phyloP scores from a whole-genome alignment of 306 rosid genomes.

The Castanea sativa region DNA sequence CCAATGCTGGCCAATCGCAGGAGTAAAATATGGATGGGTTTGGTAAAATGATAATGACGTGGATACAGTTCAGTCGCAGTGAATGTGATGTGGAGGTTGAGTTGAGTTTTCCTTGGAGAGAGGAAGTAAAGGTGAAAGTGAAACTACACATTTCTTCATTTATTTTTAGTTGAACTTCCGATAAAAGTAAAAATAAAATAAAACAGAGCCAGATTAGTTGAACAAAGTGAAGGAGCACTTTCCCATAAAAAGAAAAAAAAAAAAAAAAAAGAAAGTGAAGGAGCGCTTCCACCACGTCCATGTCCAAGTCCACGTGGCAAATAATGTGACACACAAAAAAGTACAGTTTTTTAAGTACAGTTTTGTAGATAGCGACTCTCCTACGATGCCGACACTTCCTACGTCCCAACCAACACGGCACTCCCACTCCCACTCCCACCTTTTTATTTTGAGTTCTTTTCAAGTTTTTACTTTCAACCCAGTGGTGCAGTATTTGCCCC shows the following conservation, averaged over 20 bases:
- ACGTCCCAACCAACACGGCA: constrained; percentile 12
- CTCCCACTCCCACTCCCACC: not conserved
- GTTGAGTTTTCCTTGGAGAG: not conserved
- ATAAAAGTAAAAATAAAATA: too few species aligned
- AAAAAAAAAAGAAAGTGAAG: not conserved
- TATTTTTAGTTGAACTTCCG: not conserved
- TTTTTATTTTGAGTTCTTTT: not conserved
- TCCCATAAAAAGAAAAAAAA: too few species aligned
- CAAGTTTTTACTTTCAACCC: too few species aligned
- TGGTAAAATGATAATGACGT: too few species aligned
- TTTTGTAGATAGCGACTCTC: constrained; percentile 13
- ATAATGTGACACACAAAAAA: not conserved
- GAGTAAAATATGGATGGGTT: not conserved
- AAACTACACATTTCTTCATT: not conserved
- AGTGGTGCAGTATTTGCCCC: too few species aligned
- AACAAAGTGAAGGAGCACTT: not conserved
- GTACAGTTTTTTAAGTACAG: not conserved
- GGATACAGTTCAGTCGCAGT: too few species aligned
- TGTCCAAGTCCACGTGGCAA: not conserved
- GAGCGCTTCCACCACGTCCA: not conserved
- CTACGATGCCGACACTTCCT: constrained; percentile 19
- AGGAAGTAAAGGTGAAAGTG: not conserved
- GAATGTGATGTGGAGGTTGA: not conserved
- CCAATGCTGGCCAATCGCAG: not conserved
- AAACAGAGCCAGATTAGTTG: not conserved